A percentile compares a stretch with the other conserved stretches of the same genome.
phyloP scores from a whole-genome alignment of 495 filamentous ascomycete genomes.

The Aspergillus funiculosus region DNA sequence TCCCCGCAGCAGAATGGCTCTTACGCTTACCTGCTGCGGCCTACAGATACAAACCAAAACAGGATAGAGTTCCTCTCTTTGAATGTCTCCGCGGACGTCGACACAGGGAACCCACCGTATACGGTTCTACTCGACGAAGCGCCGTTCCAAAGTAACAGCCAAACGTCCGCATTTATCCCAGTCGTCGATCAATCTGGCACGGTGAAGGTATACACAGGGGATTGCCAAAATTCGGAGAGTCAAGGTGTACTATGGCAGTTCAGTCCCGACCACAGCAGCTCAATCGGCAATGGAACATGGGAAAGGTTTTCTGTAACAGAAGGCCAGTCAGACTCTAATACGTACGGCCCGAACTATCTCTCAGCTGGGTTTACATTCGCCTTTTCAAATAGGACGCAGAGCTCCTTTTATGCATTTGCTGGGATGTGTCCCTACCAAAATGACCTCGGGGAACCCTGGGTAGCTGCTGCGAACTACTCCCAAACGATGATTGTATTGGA shows the following conservation, averaged over 20 bases:
- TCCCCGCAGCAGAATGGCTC: slow-evolving; percentile 45
- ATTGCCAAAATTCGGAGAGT: slow-evolving; percentile 48
- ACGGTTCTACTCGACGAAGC: slow-evolving; percentile 54
- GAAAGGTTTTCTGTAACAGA: slow-evolving; percentile 24
- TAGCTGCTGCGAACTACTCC: slow-evolving; percentile 66
- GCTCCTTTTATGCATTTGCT: slow-evolving; percentile 68
- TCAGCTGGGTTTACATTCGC: slow-evolving; percentile 64
- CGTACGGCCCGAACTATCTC: slow-evolving; percentile 59
- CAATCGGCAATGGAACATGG: slow-evolving; percentile 55
- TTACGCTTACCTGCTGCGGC: slow-evolving; percentile 56
- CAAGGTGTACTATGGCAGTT: slow-evolving; percentile 52
- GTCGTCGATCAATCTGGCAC: slow-evolving; percentile 58
- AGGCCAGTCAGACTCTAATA: slow-evolving; percentile 24
- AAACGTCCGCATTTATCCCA: slow-evolving; percentile 52
- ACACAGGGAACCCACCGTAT: slow-evolving; percentile 46
- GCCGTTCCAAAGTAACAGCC: slow-evolving; percentile 54
- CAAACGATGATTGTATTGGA: slow-evolving; percentile 61
- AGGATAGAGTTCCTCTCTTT: slow-evolving; percentile 54
- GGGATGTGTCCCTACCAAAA: slow-evolving; percentile 73
- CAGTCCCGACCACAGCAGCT: slow-evolving; percentile 31
- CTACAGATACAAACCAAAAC: slow-evolving; percentile 34
- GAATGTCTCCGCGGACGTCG: slow-evolving; percentile 54
- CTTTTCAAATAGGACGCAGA: slow-evolving; percentile 42
- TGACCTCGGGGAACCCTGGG: slow-evolving; percentile 44
- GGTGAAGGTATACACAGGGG: slow-evolving; percentile 63